Percentiles rank a stretch among this genome's conserved stretches.
Evolutionary conservation across 805 yeast species (phyloP).

Genomic region (Candida ipomoeae): DNA sequence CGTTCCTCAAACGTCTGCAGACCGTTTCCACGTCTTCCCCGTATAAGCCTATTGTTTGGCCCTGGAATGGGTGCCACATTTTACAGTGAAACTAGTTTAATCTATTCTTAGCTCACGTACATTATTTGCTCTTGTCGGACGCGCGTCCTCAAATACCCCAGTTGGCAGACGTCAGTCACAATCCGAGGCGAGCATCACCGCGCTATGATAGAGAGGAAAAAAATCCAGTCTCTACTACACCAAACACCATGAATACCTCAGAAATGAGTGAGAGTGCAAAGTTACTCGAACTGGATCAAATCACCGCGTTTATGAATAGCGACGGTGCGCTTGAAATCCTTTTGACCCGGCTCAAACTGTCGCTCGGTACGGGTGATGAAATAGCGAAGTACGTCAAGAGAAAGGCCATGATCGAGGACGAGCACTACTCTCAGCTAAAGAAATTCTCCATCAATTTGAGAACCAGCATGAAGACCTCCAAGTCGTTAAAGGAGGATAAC

Average conservation of each 20-base stretch:
- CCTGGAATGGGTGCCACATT: not conserved
- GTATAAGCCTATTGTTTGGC: no score
- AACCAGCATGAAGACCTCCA: slow-evolving; percentile 41
- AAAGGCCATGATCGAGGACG: slow-evolving; percentile 74
- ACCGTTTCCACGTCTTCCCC: no score
- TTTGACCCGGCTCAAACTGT: slow-evolving; percentile 69
- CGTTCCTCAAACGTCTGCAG: no score
- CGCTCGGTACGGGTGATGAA: slow-evolving; percentile 80
- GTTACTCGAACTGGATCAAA: slow-evolving; percentile 34
- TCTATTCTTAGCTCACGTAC: not conserved
- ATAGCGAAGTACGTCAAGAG: slow-evolving; percentile 73
- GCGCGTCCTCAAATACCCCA: slow-evolving; percentile 3
- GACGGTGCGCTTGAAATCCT: slow-evolving; percentile 76
- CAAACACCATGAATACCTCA: not conserved
- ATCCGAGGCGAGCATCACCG: not conserved
- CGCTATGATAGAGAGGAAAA: not conserved
- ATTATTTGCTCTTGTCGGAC: not conserved
- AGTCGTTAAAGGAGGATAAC: slow-evolving; percentile 54
- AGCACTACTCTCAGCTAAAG: slow-evolving; percentile 67
- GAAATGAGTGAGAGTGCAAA: slow-evolving; percentile 12
- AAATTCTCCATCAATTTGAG: slow-evolving; percentile 62
- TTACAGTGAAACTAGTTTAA: not conserved
- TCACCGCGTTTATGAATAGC: slow-evolving; percentile 52
- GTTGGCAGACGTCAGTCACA: not conserved
- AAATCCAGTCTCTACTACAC: not conserved